These are phyloP conservation scores for Chlorociboria aeruginascens DNA, from an alignment of 495 filamentous ascomycete genomes.

Conservation along the genomic window DNA sequence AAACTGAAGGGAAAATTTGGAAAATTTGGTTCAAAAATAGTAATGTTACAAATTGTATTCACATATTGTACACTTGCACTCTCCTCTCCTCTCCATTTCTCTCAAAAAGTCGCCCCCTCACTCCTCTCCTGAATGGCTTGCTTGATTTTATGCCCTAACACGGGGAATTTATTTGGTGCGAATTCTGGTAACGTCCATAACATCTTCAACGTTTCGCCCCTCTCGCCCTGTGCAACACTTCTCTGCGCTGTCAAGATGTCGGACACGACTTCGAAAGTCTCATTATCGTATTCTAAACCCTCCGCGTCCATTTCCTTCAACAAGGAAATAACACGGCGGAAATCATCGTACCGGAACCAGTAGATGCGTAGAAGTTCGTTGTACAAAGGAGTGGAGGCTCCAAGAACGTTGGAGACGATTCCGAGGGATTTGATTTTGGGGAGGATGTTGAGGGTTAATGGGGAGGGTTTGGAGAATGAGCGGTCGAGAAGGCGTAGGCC, in stretches of 20 bases:
- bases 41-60: not conserved
- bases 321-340: conserved; percentile 45
- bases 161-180: conserved; percentile 6
- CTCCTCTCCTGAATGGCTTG: not conserved
- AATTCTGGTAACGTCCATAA: conserved; percentile 17
- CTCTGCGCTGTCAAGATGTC: conserved; percentile 13
- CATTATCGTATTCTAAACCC: conserved; percentile 48
- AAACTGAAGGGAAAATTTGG: not conserved
- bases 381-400: conserved; percentile 59
- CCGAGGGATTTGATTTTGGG: conserved; percentile 62
- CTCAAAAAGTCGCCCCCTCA: not conserved
- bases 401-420: conserved; percentile 57
- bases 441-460: conserved; percentile 49
- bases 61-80: not conserved
- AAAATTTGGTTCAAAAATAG: not conserved
- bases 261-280: conserved; percentile 41
- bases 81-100: not conserved
- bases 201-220: conserved; percentile 6
- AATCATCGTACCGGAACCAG: conserved; percentile 52
- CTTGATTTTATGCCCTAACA: conserved; percentile 8
- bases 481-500: conserved; percentile 52
- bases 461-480: conserved; percentile 44
- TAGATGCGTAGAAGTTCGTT: conserved; percentile 56
- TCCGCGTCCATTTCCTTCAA: conserved; percentile 67
- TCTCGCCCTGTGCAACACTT: conserved; percentile 2